These are phyloP conservation scores for Xylaria cubensis DNA, from an alignment of 495 filamentous ascomycete species.

Conservation along the genomic window DNA sequence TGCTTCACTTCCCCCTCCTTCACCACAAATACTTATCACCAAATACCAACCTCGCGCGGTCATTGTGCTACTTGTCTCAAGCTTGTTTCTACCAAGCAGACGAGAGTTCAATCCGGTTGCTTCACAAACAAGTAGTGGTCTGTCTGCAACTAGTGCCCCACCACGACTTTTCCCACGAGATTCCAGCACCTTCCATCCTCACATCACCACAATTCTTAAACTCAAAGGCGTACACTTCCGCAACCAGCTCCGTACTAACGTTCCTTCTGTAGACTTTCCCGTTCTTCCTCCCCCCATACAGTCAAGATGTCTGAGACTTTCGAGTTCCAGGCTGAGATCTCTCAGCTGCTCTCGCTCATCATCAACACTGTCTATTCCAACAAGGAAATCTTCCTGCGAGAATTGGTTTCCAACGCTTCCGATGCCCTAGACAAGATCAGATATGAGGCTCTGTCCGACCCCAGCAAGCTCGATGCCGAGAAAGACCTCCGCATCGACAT, in stretches of 20 bases:
- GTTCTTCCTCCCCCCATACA: background rate
- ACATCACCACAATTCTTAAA: background rate
- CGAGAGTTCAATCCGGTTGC: background rate
- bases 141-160: constrained; percentile 9
- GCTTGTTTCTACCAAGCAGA: background rate
- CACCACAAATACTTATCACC: constrained; percentile 8
- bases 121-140: background rate
- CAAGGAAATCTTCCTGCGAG: constrained; percentile 99
- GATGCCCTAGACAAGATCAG: constrained; percentile 99
- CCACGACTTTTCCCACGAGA: constrained; percentile 1
- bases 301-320: constrained; percentile 92
- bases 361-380: constrained; percentile 99
- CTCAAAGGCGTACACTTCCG: background rate
- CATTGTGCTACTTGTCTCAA: background rate
- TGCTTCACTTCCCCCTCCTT: constrained; percentile 22
- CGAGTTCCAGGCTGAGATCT: constrained; percentile 99
- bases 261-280: background rate
- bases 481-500: constrained; percentile 99
- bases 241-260: background rate
- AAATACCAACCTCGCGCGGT: constrained; percentile 1
- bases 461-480: constrained; percentile 91
- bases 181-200: constrained; percentile 11
- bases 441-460: constrained; percentile 96
- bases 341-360: constrained; percentile 98
- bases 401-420: constrained; percentile 95